These are phyloP conservation scores for Pseudogymnoascus destructans DNA, from an alignment of 2,329 filamentous ascomycete genomes.

Conservation along the genomic window DNA sequence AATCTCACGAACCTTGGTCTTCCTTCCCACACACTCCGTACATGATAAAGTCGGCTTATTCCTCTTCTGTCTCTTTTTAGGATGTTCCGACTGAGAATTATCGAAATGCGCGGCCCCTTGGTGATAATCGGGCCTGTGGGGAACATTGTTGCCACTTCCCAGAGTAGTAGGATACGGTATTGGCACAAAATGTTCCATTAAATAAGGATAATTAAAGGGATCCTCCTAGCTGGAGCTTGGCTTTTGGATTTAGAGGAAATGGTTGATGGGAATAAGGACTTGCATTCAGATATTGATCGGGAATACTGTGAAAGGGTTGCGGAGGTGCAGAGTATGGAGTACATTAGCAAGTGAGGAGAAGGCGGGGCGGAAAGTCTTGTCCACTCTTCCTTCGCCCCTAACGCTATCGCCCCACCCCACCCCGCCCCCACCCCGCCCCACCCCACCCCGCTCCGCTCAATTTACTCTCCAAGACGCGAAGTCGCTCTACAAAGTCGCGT, in stretches of 20 bases:
- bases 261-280: slow-evolving; percentile 25
- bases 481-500: neutral
- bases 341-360: neutral
- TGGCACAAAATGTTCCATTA: slow-evolving; percentile 2
- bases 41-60: slow-evolving; percentile 76
- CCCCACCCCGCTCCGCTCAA: slow-evolving; percentile 4
- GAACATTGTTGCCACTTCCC: neutral
- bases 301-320: neutral
- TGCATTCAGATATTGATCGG: slow-evolving; percentile 5
- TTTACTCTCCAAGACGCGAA: neutral
- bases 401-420: neutral
- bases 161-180: neutral
- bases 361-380: slow-evolving; percentile 6
- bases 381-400: neutral
- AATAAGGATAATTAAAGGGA: neutral
- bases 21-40: slow-evolving; percentile 67
- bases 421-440: neutral
- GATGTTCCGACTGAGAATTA: slow-evolving; percentile 12
- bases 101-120: neutral
- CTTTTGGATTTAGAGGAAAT: neutral
- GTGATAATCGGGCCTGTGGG: neutral
- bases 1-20: slow-evolving; percentile 52
- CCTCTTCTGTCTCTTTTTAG: slow-evolving; percentile 60
- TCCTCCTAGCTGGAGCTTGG: neutral
- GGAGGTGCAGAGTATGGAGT: neutral